Percentiles rank a stretch among this genome's conserved stretches.
phyloP scores from a whole-genome alignment of 306 rosid species.

The Vigna reflexopilosa region DNA sequence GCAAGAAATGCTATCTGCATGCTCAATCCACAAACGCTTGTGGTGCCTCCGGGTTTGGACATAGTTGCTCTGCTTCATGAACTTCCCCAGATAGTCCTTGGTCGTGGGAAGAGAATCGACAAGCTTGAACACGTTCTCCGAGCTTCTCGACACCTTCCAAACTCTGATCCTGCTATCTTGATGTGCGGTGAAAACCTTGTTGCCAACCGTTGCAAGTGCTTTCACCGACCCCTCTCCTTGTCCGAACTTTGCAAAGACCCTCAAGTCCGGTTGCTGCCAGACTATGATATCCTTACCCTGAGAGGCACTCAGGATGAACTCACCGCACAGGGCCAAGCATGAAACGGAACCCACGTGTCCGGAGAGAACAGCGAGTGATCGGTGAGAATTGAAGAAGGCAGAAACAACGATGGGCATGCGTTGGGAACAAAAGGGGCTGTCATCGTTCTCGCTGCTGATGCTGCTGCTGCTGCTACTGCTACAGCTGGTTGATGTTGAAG shows the following conservation, averaged over 20 bases:
- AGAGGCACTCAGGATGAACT: constrained; percentile 90
- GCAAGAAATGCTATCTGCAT: constrained; percentile 90
- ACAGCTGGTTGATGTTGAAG: constrained; percentile 44
- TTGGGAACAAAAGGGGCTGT: constrained; percentile 49
- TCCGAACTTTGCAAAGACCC: constrained; percentile 73
- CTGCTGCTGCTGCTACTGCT: constrained; percentile 42
- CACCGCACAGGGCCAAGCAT: constrained; percentile 85
- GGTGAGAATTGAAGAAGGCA: constrained; percentile 49
- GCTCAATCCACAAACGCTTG: constrained; percentile 86
- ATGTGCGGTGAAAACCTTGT: constrained; percentile 83
- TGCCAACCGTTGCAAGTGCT: constrained; percentile 71
- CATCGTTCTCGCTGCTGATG: constrained; percentile 53
- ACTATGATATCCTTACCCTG: constrained; percentile 86
- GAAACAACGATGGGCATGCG: constrained; percentile 38
- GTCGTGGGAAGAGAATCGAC: constrained; percentile 82
- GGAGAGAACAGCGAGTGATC: constrained; percentile 74
- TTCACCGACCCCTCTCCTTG: constrained; percentile 90
- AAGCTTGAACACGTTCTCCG: constrained; percentile 75
- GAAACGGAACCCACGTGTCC: constrained; percentile 85
- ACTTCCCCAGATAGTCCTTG: constrained; percentile 79
- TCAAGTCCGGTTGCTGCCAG: constrained; percentile 92
- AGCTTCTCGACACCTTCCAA: constrained; percentile 83
- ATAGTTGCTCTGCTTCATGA: constrained; percentile 89
- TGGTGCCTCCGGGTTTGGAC: constrained; percentile 88
- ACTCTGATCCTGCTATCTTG: constrained; percentile 88